Evolutionary conservation across 176 grass and related monocot genomes (phyloP).

Genomic region (Dactylis glomerata): DNA sequence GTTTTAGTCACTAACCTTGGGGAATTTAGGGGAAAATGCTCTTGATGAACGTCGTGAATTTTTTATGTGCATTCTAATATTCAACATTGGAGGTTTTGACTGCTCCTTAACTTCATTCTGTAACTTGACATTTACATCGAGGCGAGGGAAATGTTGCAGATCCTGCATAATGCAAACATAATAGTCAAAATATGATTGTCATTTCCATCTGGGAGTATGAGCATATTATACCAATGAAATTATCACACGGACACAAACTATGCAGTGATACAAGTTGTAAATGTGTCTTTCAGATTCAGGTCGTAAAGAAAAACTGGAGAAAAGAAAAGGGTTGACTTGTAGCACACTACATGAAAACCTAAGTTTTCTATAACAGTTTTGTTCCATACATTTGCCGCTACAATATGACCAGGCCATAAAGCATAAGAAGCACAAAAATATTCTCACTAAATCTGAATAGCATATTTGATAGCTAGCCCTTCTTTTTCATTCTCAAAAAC

Average conservation of each 20-base stretch:
- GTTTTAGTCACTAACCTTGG: constrained; percentile 61
- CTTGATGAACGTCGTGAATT: constrained; percentile 61
- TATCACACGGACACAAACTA: constrained; percentile 16
- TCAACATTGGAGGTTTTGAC: constrained; percentile 56
- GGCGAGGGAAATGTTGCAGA: constrained; percentile 71
- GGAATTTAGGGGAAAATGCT: constrained; percentile 86
- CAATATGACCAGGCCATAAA: neutral
- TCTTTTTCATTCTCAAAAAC: neutral
- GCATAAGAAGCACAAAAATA: neutral
- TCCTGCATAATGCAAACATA: constrained; percentile 53
- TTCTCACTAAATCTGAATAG: neutral
- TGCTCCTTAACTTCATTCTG: constrained; percentile 44
- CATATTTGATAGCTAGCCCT: neutral
- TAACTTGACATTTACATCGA: constrained; percentile 67
- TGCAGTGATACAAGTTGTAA: constrained; percentile 1
- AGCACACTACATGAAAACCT: neutral
- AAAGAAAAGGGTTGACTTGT: neutral
- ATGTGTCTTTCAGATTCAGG: neutral
- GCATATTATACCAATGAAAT: neutral
- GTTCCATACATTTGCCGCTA: neutral
- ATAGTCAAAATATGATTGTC: constrained; percentile 15
- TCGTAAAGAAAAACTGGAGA: neutral
- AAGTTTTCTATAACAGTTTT: neutral
- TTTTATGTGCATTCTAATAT: constrained; percentile 67
- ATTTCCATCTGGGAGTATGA: neutral